Base-by-base conservation (phyloP, 2,329 filamentous ascomycete genomes). In the Cladophialophora yegresii region DNA sequence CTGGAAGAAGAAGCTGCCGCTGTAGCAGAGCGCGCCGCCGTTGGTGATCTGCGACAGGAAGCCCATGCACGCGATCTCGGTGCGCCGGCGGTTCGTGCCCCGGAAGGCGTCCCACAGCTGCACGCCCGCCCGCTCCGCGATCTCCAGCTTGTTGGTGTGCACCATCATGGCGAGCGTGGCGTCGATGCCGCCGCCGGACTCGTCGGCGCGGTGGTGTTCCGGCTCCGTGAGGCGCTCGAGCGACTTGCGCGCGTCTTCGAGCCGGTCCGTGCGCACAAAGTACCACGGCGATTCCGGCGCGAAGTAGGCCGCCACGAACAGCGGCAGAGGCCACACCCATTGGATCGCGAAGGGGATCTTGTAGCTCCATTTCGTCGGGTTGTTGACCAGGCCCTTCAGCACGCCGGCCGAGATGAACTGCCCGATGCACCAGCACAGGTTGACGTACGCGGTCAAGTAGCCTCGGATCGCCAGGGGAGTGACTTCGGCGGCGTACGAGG, bases 401-500 rank as follows among this genome's bases (percentile, higher is more conserved):
- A 71, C 65, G 32, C 63, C 70, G 13, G 63, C 63, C 13, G 70
- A 84, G 2, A 87, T 77, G 6, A 88, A 78, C 71, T 87, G 85
- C 0, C 85, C 85, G 28, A 85, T 85, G 47, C 86, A 84, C 74
- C 86, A 88, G 71, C 84, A 87, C 30, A 87, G 75, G 69, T 88
- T 88, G 63, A 87, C 82, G 64, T 82, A 87, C 40, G 82, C 82
- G 0, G 85, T 87, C n/a, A 87, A 75, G 54, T 84, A 80, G 20
- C 83, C 84, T 28, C 86, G 81, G 43, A 88, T 78, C 0, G 82
- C 81, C 40, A 85, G 77, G 0, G 86, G 86, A 40, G 84, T 85
- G 5, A 88, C 83, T 72, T 91, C 88, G 61, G 87, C 86, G 23
- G 87, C 88, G 72, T 90, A 90, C 1, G 87, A 87, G 67, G 85